Base-by-base conservation (phyloP, 495 filamentous ascomycete genomes). In the Aspergillus biplanus region DNA sequence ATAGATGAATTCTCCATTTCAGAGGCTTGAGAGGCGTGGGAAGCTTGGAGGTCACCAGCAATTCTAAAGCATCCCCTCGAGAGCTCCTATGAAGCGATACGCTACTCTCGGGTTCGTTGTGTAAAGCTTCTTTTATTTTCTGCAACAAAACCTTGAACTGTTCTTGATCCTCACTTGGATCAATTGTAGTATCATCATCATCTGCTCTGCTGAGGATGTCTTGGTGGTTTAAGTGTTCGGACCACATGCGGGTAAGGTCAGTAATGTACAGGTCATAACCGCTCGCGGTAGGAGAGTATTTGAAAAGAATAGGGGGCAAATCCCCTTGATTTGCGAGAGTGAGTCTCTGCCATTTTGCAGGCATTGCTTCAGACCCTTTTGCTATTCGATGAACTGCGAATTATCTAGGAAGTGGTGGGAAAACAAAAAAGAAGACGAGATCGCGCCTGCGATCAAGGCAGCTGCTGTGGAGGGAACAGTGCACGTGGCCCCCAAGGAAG, bases 221-320 rank as follows among this genome's bases (percentile, higher is more conserved):
- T 52, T 75, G 73, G 33, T 84, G 81, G 42, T 86, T 79, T 35
- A 97, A 75, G 16, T 69, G 77, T 77, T 97, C 93, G 5, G 80
- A 81, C 95, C 95, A 99, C n/a, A 97, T 74, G 61, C 86, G 82
- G 69, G 87, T 89, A 16, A 98, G 84, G 73, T 99, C 95, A 5
- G 94, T 95, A 33, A 97, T 71, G 61, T 87, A 84, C 42, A 97
- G 66, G 9, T 79, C 83, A 77, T 97, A 99, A 46, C 85, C 85
- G 33, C 77, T 69, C 21, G 69, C 42, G 16, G 76, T 80, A 62
- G 85, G 82, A 18, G 71, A 70, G 49, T 79, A 78, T 68, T 84
- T 85, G 59, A 85, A 76, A 3, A 90, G 75, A 37, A 89, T 75
- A 9, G 83, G 77, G n/a, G 86, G 85, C 6, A 70, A 18, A 15